Conservation (phyloP, 2,329 filamentous ascomycete genomes). For the Emmonsiellopsis sp. region DNA sequence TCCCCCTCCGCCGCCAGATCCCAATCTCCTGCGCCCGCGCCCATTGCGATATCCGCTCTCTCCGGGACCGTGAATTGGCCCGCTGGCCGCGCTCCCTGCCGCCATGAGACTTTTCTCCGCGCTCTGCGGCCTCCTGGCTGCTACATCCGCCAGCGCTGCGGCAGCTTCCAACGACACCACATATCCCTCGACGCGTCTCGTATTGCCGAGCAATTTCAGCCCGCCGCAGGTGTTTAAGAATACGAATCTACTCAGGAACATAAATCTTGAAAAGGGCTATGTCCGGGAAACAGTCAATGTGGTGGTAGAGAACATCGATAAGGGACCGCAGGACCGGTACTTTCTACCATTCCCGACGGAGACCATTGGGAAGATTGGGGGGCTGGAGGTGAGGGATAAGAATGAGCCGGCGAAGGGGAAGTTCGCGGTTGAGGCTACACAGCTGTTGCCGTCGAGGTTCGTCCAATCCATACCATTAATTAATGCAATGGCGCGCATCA, state of each 20-base stretch:
- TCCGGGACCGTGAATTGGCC: slow-evolving; percentile 18
- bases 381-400: slow-evolving; percentile 85
- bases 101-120: slow-evolving; percentile 33
- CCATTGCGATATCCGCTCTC: not conserved
- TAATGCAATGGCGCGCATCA: no score
- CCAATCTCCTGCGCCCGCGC: not conserved
- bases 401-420: slow-evolving; percentile 60
- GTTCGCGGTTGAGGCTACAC: slow-evolving; percentile 62
- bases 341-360: slow-evolving; percentile 76
- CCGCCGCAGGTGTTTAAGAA: slow-evolving; percentile 92
- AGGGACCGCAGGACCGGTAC: slow-evolving; percentile 75
- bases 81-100: slow-evolving; percentile 17
- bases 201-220: slow-evolving; percentile 50
- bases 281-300: slow-evolving; percentile 86
- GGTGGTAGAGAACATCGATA: slow-evolving; percentile 80
- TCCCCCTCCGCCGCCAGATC: slow-evolving; percentile 1
- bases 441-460: slow-evolving; percentile 36
- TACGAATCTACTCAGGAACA: slow-evolving; percentile 76
- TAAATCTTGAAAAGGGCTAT: slow-evolving; percentile 90
- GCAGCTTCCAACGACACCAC: slow-evolving; percentile 19
- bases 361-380: slow-evolving; percentile 68
- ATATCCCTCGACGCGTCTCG: slow-evolving; percentile 21
- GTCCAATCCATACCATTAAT: slow-evolving; percentile 41
- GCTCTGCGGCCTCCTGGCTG: slow-evolving; percentile 26
- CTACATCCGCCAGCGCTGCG: slow-evolving; percentile 15